Percentiles rank a stretch among this genome's conserved stretches.
Conservation (phyloP, 169 alveolate genomes). For the Miamiensis avidus region DNA sequence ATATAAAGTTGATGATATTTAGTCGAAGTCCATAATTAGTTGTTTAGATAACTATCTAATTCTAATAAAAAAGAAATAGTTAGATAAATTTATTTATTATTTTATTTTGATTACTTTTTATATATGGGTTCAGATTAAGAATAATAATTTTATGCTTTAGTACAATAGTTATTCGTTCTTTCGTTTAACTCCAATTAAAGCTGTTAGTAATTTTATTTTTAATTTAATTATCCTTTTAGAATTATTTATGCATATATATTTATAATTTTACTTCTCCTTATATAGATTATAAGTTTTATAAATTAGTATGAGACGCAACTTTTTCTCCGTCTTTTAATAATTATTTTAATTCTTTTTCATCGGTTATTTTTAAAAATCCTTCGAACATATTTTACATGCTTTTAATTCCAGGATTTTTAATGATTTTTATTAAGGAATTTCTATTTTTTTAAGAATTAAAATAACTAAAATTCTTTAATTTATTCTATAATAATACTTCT, state of each 20-base stretch:
- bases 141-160: not conserved
- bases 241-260: too few relatives aligned
- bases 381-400: not conserved
- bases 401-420: not conserved
- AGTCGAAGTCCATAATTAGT: not conserved
- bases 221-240: too few relatives aligned
- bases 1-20: not conserved
- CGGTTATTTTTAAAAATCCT: not conserved
- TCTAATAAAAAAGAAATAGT: not conserved
- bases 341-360: not conserved
- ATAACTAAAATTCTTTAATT: not conserved
- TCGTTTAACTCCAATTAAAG: too few relatives aligned
- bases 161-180: not conserved
- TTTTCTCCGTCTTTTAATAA: not conserved
- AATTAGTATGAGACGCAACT: too few relatives aligned
- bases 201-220: too few relatives aligned
- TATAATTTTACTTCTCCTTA: too few relatives aligned
- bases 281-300: not conserved
- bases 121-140: not conserved
- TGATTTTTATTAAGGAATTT: too few relatives aligned
- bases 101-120: not conserved
- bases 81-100: too few relatives aligned
- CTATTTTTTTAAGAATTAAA: too few relatives aligned
- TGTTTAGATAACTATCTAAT: not conserved
- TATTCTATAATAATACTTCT: not conserved